A percentile compares a stretch with the other conserved stretches of the same genome.
These are phyloP conservation scores for Stachybotrys elegans DNA, from an alignment of 2,329 filamentous ascomycete genomes.

Conservation along the genomic window DNA sequence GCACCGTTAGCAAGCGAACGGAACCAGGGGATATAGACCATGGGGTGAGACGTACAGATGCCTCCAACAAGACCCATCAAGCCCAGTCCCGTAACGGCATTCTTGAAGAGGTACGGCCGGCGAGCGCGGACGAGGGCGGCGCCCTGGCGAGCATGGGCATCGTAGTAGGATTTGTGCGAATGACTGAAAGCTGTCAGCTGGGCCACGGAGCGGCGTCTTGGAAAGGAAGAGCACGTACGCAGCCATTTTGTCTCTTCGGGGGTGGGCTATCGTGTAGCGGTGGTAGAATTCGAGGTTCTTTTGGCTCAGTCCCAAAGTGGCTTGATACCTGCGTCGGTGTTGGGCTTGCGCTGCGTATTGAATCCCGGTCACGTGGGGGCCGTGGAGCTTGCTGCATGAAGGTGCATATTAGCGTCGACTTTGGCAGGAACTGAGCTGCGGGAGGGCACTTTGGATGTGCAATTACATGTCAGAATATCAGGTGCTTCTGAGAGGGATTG, in stretches of 20 bases:
- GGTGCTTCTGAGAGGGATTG: no score
- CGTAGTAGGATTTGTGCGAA: slow-evolving; percentile 75
- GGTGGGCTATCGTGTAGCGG: no score
- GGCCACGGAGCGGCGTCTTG: not conserved
- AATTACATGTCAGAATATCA: no score
- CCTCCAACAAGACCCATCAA: slow-evolving; percentile 71
- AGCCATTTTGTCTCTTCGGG: slow-evolving; percentile 4
- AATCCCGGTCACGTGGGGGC: no score
- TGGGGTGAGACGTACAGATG: slow-evolving; percentile 86
- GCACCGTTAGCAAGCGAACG: slow-evolving; percentile 10
- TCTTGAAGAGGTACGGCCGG: slow-evolving; percentile 87
- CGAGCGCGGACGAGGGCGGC: slow-evolving; percentile 87
- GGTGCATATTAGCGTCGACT: no score
- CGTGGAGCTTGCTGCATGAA: no score
- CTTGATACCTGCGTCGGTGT: no score
- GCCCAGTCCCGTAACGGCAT: slow-evolving; percentile 72
- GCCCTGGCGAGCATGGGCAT: slow-evolving; percentile 77
- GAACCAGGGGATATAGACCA: not conserved
- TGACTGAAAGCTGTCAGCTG: slow-evolving; percentile 28
- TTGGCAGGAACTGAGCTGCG: no score
- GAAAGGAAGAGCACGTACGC: not conserved
- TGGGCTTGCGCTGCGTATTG: no score
- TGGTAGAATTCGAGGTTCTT: no score
- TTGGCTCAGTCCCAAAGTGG: no score
- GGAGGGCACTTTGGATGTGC: no score